Evolutionary conservation across 768 basidiomycete species (phyloP), one percentile per base, ranked within the genome.

Genomic region (Amanita pseudoporphyria): DNA sequence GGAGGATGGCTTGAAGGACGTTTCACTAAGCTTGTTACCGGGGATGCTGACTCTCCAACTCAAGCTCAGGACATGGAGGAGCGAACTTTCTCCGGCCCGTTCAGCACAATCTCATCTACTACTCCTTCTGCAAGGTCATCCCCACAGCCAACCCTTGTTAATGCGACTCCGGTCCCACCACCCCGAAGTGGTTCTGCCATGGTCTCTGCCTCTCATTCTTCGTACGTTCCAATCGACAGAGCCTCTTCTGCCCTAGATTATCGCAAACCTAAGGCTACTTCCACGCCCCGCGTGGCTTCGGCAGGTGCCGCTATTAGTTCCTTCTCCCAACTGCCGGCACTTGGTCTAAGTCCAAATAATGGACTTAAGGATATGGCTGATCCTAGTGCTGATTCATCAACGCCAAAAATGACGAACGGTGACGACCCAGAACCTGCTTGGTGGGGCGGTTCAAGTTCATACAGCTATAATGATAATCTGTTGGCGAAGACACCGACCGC

Each of bases 21-120:
- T 14, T 79, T 99, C 60, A 91, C 91, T 13, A 94, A 94, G 61
- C 83, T 99, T 57, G 92, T 99, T 52, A 89, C 94, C 7, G 96
- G 95, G 2, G 93, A 96, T 45, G 77, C 72, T n/a, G 86, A 86
- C 9, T 68, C 70, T 13, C 64, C 75, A 9, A 59, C 62, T 5
- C 63, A 63, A 10, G 70, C 66, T 32, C 70, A 71, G 30, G 64
- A 71, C 5, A 45, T 64, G 13, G 63, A 64, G 42, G 68, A 71
- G 43, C 70, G 68, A 28, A 62, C 71, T 14, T 72, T 72, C 57
- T 66, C 77, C 5, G 95, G 94, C 3, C 89, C 95, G 6, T 97
- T 98, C 66, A 92, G 87, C 54, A 82, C 89, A 5, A 95, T 99
- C 52, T 87, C 94, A 2, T 89, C 94, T 1, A 72, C 77, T 3